Percentiles rank a stretch among this genome's conserved stretches.
Conservation (phyloP, 768 basidiomycete species). For the Sarcomyxa edulis region DNA sequence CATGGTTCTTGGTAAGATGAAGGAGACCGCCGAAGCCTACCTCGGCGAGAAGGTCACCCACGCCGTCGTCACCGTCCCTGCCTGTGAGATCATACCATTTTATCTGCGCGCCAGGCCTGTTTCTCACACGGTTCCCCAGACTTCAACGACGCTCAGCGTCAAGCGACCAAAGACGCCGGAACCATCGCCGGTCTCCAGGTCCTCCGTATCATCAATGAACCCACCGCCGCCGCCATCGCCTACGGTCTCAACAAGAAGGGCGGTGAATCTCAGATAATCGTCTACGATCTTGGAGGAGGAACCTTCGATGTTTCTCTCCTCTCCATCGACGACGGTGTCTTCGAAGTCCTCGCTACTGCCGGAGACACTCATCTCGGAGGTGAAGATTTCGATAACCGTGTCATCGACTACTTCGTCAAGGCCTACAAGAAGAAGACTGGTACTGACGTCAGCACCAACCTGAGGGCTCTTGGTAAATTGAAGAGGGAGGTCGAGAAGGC, state of each 20-base stretch:
- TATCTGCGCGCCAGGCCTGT: neutral
- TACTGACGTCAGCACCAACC: slow-evolving; percentile 74
- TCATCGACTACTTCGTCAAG: slow-evolving; percentile 88
- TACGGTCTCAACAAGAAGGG: slow-evolving; percentile 97
- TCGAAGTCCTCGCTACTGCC: slow-evolving; percentile 85
- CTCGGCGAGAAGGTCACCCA: slow-evolving; percentile 95
- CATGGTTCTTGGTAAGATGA: slow-evolving; percentile 97
- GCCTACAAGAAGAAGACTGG: slow-evolving; percentile 90
- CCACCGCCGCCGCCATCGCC: slow-evolving; percentile 95
- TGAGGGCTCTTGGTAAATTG: slow-evolving; percentile 83
- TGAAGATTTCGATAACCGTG: slow-evolving; percentile 93
- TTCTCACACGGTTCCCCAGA: slow-evolving; percentile 33
- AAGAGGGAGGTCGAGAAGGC: slow-evolving; percentile 93
- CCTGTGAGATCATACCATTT: slow-evolving; percentile 49
- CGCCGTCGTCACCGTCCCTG: slow-evolving; percentile 97
- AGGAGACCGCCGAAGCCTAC: slow-evolving; percentile 98
- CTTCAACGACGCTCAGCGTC: slow-evolving; percentile 99
- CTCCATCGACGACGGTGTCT: slow-evolving; percentile 90
- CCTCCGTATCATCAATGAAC: slow-evolving; percentile 97
- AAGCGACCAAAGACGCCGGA: slow-evolving; percentile 98
- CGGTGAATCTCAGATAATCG: slow-evolving; percentile 92
- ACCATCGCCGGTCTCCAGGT: slow-evolving; percentile 92
- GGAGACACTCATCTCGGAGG: slow-evolving; percentile 95
- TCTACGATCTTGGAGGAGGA: slow-evolving; percentile 98
- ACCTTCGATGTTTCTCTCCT: slow-evolving; percentile 98